Percentiles rank a stretch among this genome's conserved stretches.
Conservation (phyloP, 2,329 filamentous ascomycete genomes). For the Claviceps pazoutovae region DNA sequence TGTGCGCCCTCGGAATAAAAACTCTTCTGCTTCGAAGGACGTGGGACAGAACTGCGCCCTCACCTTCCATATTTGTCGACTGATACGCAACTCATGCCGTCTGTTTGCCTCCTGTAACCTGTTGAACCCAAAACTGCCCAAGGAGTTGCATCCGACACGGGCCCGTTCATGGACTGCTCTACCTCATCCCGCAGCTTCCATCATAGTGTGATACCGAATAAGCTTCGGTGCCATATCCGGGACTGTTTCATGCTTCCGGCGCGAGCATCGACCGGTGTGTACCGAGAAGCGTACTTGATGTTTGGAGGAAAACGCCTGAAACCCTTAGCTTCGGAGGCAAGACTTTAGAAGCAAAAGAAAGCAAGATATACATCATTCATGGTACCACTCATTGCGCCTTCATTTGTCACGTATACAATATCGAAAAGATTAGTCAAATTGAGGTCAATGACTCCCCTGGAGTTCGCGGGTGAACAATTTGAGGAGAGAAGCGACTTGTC, state of each 20-base stretch:
- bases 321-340: not conserved
- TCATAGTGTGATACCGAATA: slow-evolving; percentile 3
- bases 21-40: not conserved
- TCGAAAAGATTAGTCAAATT: not conserved
- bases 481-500: not conserved
- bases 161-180: slow-evolving; percentile 2
- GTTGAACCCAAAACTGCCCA: slow-evolving; percentile 5
- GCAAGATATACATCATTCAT: not conserved
- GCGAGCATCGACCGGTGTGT: not conserved
- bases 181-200: slow-evolving; percentile 2
- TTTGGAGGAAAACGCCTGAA: not conserved
- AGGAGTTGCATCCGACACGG: slow-evolving; percentile 4
- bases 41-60: slow-evolving; percentile 1
- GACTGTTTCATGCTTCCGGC: slow-evolving; percentile 2
- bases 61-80: not conserved
- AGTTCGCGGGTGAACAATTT: not conserved
- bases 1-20: not conserved
- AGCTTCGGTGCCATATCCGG: not conserved
- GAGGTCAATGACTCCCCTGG: not conserved
- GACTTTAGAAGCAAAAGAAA: not conserved
- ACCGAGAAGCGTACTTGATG: not conserved
- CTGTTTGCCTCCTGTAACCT: slow-evolving; percentile 6
- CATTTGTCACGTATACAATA: not conserved
- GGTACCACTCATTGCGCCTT: not conserved
- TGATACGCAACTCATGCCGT: not conserved